Conservation (phyloP, 2,329 filamentous ascomycete genomes). For the Cladophialophora exuberans region DNA sequence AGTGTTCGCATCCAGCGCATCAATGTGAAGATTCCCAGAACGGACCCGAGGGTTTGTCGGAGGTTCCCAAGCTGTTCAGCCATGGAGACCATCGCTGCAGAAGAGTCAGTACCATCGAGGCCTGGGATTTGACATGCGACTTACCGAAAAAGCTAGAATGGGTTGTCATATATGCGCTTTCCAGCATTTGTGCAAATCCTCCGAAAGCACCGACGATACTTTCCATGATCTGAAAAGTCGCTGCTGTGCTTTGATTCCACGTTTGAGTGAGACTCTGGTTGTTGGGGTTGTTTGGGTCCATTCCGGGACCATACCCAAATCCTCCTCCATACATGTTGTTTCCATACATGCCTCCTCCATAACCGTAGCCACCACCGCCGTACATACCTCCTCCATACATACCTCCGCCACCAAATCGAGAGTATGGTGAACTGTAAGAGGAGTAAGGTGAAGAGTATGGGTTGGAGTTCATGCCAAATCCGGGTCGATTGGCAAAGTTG, state of each 20-base stretch:
- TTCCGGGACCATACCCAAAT: slow-evolving; percentile 50
- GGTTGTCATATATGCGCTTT: slow-evolving; percentile 99
- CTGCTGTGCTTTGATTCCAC: slow-evolving; percentile 91
- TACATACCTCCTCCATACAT: slow-evolving; percentile 46
- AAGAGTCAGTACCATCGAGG: slow-evolving; percentile 27
- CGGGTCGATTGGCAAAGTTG: slow-evolving; percentile 70
- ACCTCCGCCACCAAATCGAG: slow-evolving; percentile 47
- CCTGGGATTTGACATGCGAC: slow-evolving; percentile 38
- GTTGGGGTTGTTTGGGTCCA: slow-evolving; percentile 62
- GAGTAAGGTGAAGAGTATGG: slow-evolving; percentile 45
- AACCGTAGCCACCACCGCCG: slow-evolving; percentile 44
- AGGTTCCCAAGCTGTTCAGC: slow-evolving; percentile 96
- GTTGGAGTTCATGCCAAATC: slow-evolving; percentile 55
- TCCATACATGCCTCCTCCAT: slow-evolving; percentile 50
- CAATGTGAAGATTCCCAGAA: slow-evolving; percentile 92
- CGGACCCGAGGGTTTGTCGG: slow-evolving; percentile 87
- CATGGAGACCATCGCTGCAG: slow-evolving; percentile 90
- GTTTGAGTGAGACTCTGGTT: slow-evolving; percentile 79
- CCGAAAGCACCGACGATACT: slow-evolving; percentile 95
- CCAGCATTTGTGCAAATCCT: slow-evolving; percentile 97
- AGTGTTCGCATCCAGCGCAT: slow-evolving; percentile 93
- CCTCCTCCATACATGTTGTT: slow-evolving; percentile 53
- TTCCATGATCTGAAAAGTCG: slow-evolving; percentile 98
- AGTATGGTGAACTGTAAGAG: slow-evolving; percentile 45
- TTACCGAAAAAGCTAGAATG: slow-evolving; percentile 97